Base-by-base conservation (phyloP, 257 asterid genomes). In the Solanum chaucha region DNA sequence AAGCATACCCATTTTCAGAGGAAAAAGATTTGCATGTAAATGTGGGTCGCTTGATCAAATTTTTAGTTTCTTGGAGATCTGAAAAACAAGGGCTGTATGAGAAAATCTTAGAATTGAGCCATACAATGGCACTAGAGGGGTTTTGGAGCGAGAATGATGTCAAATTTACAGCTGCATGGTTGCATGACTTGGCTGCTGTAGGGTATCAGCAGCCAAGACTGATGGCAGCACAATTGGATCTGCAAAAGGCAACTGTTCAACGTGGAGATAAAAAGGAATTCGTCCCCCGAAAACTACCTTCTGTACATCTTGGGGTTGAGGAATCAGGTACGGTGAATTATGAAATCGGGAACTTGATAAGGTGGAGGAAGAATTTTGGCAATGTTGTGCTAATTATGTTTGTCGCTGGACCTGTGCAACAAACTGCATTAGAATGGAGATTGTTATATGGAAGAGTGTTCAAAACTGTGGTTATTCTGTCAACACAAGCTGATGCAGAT, bases 221-320 rank as follows among this genome's bases (percentile, higher is more conserved):
- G 87, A 94, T 94, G 96, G 86, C 97, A 14, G 94, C 93, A 38
- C 97, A 94, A 88, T 85, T 94, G 28, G 99, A 93, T 87, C 85
- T 96, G 92, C 96, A 95, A 15, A 94, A 98, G 93, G 92, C 98
- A 28, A 87, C 35, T 38, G 94, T 94, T 59, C 96, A 98, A 17
- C 95, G 88, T 46, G 98, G 99, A 28, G 98, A 97, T 80, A 85
- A 92, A 84, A 95, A 92, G 90, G 98, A 95, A 86, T 94, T 95
- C 89, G 93, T 97, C 36, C 99, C 99, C 22, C 98, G 89, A 89
- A 97, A 94, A 78, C 68, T 97, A 38, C 97, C 98, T 2, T 94
- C 99, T n/a, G 98, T 97, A 48, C 99, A 97, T 92, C 98, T 97
- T n/a, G 99, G 95, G n/a, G 99, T 94, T 5, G 96, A 95, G 92